These are phyloP conservation scores for Quercus bicolor DNA, from an alignment of 306 rosid genomes.

Conservation along the genomic window DNA sequence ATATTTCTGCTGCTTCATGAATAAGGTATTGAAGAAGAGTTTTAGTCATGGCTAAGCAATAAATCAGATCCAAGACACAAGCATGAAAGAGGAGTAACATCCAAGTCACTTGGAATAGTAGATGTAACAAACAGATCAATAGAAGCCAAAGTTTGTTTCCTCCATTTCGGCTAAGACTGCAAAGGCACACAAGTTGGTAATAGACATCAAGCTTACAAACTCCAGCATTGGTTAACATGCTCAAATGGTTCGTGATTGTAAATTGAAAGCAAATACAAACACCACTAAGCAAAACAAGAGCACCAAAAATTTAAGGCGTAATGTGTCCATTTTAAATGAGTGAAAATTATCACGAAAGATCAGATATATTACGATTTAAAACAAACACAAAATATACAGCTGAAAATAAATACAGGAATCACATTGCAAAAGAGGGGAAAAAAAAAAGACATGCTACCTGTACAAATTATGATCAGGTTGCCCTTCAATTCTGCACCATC, in stretches of 20 bases:
- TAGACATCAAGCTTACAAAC: not conserved
- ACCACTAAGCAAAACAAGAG: not conserved
- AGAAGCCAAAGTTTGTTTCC: not conserved
- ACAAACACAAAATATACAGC: not conserved
- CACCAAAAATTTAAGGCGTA: not conserved
- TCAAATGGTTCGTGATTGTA: not conserved
- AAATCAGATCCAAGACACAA: no score
- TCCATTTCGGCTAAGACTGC: not conserved
- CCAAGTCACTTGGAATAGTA: not conserved
- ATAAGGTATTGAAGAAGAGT: no score
- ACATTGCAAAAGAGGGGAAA: constrained; percentile 1
- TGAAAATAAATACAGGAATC: not conserved
- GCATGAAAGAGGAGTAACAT: not conserved
- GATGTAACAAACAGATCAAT: not conserved
- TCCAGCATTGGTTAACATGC: not conserved
- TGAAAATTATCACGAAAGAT: not conserved
- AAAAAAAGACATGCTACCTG: constrained; percentile 47
- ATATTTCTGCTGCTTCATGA: no score
- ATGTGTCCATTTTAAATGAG: not conserved
- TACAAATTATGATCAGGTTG: constrained; percentile 73
- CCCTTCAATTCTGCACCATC: constrained; percentile 62
- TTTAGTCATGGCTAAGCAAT: no score
- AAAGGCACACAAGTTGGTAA: not conserved
- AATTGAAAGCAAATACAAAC: not conserved
- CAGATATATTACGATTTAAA: not conserved